A percentile compares a stretch with the other conserved stretches of the same genome.
Conservation (phyloP, 2,329 filamentous ascomycete genomes). For the Colletotrichum ledebouriae region DNA sequence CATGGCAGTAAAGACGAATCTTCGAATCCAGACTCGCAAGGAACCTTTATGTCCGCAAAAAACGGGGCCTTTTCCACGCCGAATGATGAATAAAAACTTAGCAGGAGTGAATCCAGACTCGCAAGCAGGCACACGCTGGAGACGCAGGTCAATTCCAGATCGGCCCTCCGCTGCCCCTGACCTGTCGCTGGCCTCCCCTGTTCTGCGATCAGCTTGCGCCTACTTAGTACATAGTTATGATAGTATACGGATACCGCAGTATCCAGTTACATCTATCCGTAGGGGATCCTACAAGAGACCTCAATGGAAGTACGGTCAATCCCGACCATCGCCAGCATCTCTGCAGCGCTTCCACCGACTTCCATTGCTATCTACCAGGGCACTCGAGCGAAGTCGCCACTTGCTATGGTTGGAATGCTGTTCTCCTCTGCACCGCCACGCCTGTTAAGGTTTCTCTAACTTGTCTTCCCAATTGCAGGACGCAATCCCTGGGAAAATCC, state of each 20-base stretch:
- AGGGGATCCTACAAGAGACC: neutral
- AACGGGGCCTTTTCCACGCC: too few species aligned
- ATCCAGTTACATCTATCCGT: neutral
- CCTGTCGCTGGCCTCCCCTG: neutral
- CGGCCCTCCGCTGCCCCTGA: slow-evolving; percentile 13
- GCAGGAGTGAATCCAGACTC: too few species aligned
- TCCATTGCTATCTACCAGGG: neutral
- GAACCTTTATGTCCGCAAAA: too few species aligned
- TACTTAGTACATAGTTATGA: neutral
- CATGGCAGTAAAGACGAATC: too few species aligned
- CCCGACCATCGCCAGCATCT: neutral
- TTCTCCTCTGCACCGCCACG: too few species aligned
- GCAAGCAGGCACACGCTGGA: neutral
- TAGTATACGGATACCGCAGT: neutral
- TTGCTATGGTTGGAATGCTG: too few species aligned
- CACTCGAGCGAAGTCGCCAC: neutral
- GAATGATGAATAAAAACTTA: too few species aligned
- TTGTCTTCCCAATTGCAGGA: too few species aligned
- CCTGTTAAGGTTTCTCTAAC: too few species aligned
- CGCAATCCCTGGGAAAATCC: slow-evolving; percentile 20
- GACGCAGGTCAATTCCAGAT: slow-evolving; percentile 14
- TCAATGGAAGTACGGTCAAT: slow-evolving; percentile 1
- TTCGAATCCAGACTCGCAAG: too few species aligned
- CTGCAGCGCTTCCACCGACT: neutral
- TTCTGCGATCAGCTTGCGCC: neutral